phyloP scores from a whole-genome alignment of 1,284 basidiomycete species.

The Mycosarcoma mackinlayi region DNA sequence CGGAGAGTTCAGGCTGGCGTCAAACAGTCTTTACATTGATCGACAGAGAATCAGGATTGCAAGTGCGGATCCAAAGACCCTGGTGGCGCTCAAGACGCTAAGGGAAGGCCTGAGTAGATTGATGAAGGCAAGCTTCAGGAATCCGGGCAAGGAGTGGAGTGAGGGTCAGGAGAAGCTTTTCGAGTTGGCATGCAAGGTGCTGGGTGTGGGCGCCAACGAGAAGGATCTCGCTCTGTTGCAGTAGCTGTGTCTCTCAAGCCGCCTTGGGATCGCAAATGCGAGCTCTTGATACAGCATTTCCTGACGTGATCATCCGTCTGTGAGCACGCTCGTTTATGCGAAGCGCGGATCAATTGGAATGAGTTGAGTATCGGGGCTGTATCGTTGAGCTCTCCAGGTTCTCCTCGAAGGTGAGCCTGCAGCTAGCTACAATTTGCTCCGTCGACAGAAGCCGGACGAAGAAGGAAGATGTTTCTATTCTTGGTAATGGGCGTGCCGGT shows the following conservation, averaged over 20 bases:
- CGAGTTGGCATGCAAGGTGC: constrained; percentile 68
- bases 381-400: too few relatives aligned
- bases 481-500: not conserved
- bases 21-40: constrained; percentile 81
- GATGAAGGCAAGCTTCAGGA: constrained; percentile 72
- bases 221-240: constrained; percentile 47
- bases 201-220: constrained; percentile 58
- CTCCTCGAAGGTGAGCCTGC: too few relatives aligned
- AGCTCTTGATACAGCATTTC: too few relatives aligned
- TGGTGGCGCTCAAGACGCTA: constrained; percentile 83
- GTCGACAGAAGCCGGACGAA: not conserved
- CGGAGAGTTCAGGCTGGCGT: constrained; percentile 84
- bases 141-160: constrained; percentile 75
- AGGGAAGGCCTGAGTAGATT: constrained; percentile 76
- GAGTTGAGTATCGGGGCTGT: too few relatives aligned
- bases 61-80: constrained; percentile 74
- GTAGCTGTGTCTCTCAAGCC: constrained; percentile 9
- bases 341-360: constrained; percentile 21
- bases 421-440: too few relatives aligned
- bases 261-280: too few relatives aligned
- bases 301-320: too few relatives aligned
- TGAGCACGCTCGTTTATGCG: too few relatives aligned
- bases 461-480: constrained; percentile 13
- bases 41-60: constrained; percentile 83
- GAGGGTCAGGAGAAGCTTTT: constrained; percentile 78